Evolutionary conservation across 352 stramenopile genomes (phyloP), one percentile per base, ranked within the genome.

Genomic region (Phytopythium kandeliae): DNA sequence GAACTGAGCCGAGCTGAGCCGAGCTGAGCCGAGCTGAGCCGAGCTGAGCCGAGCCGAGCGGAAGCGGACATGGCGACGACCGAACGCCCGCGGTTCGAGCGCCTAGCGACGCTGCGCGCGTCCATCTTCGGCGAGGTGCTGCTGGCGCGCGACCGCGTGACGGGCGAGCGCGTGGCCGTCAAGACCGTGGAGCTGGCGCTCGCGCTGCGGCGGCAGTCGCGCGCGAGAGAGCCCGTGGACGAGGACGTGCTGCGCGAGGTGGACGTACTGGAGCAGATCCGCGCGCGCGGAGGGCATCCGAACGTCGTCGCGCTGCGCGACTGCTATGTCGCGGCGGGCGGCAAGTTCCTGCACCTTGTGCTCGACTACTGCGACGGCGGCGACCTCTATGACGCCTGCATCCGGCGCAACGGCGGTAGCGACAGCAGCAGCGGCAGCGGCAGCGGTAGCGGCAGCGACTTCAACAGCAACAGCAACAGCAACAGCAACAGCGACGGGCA

Each of bases 291-390:
- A 30, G 78, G 80, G 38, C 80, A 92, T 57, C 60, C 73, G 40
- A 89, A 92, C 52, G 63, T 92, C 25, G 78, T 92, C 49, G 62
- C 70, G 41, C 68, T 92, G 70, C 78, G 67, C 58, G 65, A 72
- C 43, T 85, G 81, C 67, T 87, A 82, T 56, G 67, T 92, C 25
- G 60, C 64, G 51, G 65, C 71, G n/a, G 56, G 51, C 44, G 60
- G 60, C 51, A 60, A 63, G 48, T 56, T 71, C 31, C 61, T 90
- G 36, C 74, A 87, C 47, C 64, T 92, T 40, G 80, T 92, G 37
- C 59, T 89, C n/a, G 78, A 92, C 52, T 87, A 87, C 45, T 92
- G 81, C 45, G 72, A 85, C 37, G 72, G 76, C 21, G 81, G 81
- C 22, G 81, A 92, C 51, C 53, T 92, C 48, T 66, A 89, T 25